Percentiles rank a stretch among this genome's conserved stretches.
Evolutionary conservation across 768 basidiomycete species (phyloP).

Genomic region (Imleria badia): DNA sequence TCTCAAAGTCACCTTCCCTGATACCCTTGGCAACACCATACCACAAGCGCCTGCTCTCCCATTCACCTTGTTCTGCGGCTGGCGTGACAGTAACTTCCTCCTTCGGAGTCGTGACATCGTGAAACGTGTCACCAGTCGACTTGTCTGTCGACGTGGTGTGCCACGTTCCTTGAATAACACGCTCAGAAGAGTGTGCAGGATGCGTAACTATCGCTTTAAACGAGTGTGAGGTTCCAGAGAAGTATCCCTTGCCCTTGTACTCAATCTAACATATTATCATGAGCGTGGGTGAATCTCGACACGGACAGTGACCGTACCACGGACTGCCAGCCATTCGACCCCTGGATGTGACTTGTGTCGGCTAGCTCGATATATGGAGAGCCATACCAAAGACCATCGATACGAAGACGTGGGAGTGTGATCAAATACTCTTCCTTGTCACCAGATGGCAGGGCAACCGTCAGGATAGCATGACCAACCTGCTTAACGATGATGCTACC

Average conservation of each 20-base stretch:
- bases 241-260: slow-evolving; percentile 96
- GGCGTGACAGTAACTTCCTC: slow-evolving; percentile 70
- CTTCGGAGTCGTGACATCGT: slow-evolving; percentile 72
- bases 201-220: slow-evolving; percentile 82
- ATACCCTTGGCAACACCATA: slow-evolving; percentile 86
- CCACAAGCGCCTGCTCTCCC: slow-evolving; percentile 89
- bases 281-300: slow-evolving; percentile 19
- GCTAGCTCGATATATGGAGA: slow-evolving; percentile 91
- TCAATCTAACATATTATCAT: slow-evolving; percentile 61
- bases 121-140: slow-evolving; percentile 55
- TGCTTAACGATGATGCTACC: slow-evolving; percentile 88
- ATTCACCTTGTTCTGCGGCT: slow-evolving; percentile 67
- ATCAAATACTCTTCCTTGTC: slow-evolving; percentile 76
- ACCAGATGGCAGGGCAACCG: slow-evolving; percentile 57
- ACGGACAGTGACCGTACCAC: slow-evolving; percentile 35
- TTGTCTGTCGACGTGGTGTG: slow-evolving; percentile 58
- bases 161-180: slow-evolving; percentile 81
- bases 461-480: slow-evolving; percentile 88
- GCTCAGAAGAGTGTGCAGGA: slow-evolving; percentile 42
- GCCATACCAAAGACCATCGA: slow-evolving; percentile 91
- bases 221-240: slow-evolving; percentile 87
- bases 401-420: slow-evolving; percentile 87
- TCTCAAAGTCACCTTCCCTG: slow-evolving; percentile 85
- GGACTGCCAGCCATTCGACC: slow-evolving; percentile 58
- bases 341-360: slow-evolving; percentile 78